These are phyloP conservation scores for Pistacia atlantica DNA, from an alignment of 345 rosid species.

Conservation along the genomic window DNA sequence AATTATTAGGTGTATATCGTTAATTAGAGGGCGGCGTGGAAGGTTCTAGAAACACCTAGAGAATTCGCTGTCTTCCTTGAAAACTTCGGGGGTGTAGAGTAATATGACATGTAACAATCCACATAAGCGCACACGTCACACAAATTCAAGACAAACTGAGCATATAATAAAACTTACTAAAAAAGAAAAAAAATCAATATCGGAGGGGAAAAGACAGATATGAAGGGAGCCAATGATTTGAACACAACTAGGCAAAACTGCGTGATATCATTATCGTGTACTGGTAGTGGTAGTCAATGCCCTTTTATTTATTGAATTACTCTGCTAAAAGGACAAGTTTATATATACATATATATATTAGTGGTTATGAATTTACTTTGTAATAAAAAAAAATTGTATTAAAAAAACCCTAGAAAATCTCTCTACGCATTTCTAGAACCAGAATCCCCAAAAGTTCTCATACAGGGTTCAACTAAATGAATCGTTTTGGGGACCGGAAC, in stretches of 20 bases:
- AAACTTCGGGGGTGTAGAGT: too few species aligned
- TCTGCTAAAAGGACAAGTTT: too few species aligned
- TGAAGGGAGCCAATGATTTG: background rate
- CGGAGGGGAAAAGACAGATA: background rate
- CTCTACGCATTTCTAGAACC: slow-evolving; percentile 16
- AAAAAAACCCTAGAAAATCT: slow-evolving; percentile 19
- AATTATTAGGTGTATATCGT: too few species aligned
- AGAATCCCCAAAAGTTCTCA: slow-evolving; percentile 1
- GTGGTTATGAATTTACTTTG: too few species aligned
- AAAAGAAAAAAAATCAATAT: background rate
- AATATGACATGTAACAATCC: background rate
- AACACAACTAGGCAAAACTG: background rate
- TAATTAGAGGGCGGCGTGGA: too few species aligned
- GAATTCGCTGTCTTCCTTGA: too few species aligned
- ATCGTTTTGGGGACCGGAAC: slow-evolving; percentile 1
- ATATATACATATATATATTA: background rate
- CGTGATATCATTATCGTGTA: background rate
- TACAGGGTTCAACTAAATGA: slow-evolving; percentile 3
- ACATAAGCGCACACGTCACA: background rate
- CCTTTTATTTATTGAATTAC: background rate
- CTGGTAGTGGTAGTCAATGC: background rate
- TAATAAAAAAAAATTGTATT: background rate
- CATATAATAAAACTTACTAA: background rate
- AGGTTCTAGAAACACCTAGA: too few species aligned
- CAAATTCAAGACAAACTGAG: too few species aligned